Evolutionary conservation across 495 filamentous ascomycete species (phyloP).

Genomic region (Daldinia caldariorum): DNA sequence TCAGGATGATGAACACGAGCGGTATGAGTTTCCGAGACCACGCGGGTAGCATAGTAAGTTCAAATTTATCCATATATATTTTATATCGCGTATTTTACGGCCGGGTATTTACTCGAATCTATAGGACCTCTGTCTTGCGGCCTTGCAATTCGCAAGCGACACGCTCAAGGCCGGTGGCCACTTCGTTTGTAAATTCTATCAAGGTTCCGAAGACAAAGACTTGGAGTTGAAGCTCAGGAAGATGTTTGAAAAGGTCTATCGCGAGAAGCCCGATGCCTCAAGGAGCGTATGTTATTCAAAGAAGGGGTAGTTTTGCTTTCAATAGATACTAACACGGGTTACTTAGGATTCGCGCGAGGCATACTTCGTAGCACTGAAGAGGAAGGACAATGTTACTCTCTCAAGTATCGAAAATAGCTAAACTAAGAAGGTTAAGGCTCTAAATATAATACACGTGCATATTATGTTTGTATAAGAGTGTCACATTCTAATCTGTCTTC

Average conservation of each 20-base stretch:
- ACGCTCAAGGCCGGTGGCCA: conserved; percentile 83
- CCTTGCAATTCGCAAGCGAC: conserved; percentile 82
- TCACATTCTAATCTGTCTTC: no score
- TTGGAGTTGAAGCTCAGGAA: conserved; percentile 76
- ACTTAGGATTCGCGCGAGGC: conserved; percentile 87
- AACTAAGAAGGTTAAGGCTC: neutral
- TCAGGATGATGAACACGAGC: conserved; percentile 99
- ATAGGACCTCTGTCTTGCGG: conserved; percentile 88
- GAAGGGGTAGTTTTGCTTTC: neutral
- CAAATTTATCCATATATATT: neutral
- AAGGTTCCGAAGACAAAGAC: conserved; percentile 82
- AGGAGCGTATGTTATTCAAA: conserved; percentile 69
- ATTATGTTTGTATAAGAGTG: neutral
- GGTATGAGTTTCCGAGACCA: conserved; percentile 88
- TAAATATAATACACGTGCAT: conserved; percentile 11
- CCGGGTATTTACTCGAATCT: conserved; percentile 11
- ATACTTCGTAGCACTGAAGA: conserved; percentile 81
- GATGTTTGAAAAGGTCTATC: conserved; percentile 79
- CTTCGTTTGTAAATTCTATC: conserved; percentile 98
- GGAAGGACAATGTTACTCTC: conserved; percentile 59
- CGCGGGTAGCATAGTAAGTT: conserved; percentile 89
- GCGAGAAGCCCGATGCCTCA: conserved; percentile 91
- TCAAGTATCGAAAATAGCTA: neutral
- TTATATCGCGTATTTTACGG: neutral
- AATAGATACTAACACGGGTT: conserved; percentile 17